Base-by-base conservation (phyloP, 2,329 filamentous ascomycete species). In the Nothophaeocryptopus gaeumannii region DNA sequence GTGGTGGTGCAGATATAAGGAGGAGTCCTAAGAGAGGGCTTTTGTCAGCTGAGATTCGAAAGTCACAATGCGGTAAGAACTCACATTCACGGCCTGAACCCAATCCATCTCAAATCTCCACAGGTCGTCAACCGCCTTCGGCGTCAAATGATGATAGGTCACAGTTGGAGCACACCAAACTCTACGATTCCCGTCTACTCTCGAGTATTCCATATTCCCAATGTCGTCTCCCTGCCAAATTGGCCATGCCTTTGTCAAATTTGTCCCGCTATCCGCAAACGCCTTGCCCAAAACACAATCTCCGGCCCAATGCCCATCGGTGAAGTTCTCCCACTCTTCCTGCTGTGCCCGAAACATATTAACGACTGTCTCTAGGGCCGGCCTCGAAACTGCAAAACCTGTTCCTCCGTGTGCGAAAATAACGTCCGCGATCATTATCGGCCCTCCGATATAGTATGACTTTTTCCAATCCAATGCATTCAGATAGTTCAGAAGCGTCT, bases 401-500 rank as follows among this genome's bases (percentile, higher is more conserved):
- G 67, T 61, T 9, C 71, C 70, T 15, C 67, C 66, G 45, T 74
- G 72, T 2, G 67, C 72, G 30, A 72, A 70, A 2, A 64, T 55
- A 0, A 68, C 53, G 8, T 66, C 56, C 34, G 65, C 66, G 53
- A 72, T 65, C 48, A 61, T 64, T 11, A 63, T 59, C 10, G 68
- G 69, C 0, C 67, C 67, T 31, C 73, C 73, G n/a, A 65, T 64
- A 50, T 74, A 74, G 51, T 72, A 67, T 2, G 68, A 64, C 31
- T 71, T 70, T n/a, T 65, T 63, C 31, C 66, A 65, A 46, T 74
- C 70, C 7, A 74, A 60, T 10, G 67, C 58, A 31, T 57, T 54
- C 5, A 71, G 54, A 64, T 73, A 74, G 29, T 70, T 67, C 16
- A 74, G 55, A 11, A 72, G 40, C 12, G 77, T 78, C 33, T 72